Percentiles rank a stretch among this genome's conserved stretches.
These are phyloP conservation scores for Pinus tabuliformis DNA, from an alignment of 75 land plant species.

Conservation along the genomic window DNA sequence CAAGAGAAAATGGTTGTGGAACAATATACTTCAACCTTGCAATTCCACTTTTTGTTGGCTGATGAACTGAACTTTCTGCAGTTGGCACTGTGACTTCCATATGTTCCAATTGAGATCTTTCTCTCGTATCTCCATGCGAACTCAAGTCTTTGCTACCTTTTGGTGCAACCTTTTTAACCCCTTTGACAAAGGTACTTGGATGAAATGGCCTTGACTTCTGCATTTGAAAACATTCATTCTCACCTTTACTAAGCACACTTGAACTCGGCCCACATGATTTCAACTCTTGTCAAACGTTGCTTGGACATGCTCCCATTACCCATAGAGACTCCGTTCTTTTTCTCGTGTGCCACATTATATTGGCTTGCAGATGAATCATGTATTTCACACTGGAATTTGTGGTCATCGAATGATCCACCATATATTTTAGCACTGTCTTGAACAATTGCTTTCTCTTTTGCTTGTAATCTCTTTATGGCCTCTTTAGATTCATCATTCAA, in stretches of 20 bases:
- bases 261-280: no score
- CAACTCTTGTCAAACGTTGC: no score
- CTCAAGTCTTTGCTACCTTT: background rate
- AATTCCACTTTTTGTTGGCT: no score
- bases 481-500: conserved; percentile 5
- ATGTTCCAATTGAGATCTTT: background rate
- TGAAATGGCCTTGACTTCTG: no score
- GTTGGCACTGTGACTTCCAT: background rate
- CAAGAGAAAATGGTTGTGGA: no score
- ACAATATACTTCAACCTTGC: no score
- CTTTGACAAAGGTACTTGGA: no score
- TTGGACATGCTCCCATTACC: background rate
- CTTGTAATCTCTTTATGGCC: background rate
- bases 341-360: background rate
- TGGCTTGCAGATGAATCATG: background rate
- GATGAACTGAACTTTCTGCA: background rate
- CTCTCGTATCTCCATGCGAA: no score
- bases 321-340: background rate
- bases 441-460: background rate
- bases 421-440: background rate
- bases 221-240: no score
- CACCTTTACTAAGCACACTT: no score
- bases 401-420: background rate
- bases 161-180: no score
- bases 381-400: background rate